phyloP scores from a whole-genome alignment of 768 basidiomycete species.

The Mycena filopes region DNA sequence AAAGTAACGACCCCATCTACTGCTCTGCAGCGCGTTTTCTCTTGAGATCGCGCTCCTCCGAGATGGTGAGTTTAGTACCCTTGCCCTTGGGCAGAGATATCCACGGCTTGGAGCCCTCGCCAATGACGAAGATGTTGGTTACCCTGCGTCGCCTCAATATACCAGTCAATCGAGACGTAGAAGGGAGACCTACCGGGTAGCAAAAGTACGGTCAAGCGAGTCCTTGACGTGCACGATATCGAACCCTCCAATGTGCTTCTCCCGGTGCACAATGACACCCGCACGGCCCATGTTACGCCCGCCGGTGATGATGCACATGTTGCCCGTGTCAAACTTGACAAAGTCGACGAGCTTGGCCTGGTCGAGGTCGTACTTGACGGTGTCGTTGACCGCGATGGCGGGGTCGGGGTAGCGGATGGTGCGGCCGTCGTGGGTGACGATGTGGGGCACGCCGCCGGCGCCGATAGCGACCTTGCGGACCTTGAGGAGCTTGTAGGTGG shows the following conservation, averaged over 20 bases:
- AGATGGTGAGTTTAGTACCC: constrained; percentile 97
- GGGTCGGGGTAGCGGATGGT: constrained; percentile 99
- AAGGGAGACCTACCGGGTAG: constrained; percentile 81
- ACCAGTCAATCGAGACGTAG: background rate
- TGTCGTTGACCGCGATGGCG: constrained; percentile 94
- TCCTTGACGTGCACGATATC: constrained; percentile 99
- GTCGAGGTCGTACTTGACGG: constrained; percentile 96
- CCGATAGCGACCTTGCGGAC: constrained; percentile 94
- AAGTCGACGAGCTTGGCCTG: constrained; percentile 93
- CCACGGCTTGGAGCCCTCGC: constrained; percentile 95
- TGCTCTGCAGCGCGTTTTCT: constrained; percentile 80
- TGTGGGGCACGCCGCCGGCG: constrained; percentile 92
- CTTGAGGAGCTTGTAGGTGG: constrained; percentile 95
- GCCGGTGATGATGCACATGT: constrained; percentile 97
- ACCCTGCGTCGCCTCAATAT: constrained; percentile 61
- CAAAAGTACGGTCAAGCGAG: constrained; percentile 93
- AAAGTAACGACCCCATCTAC: constrained; percentile 15
- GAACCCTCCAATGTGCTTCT: constrained; percentile 98
- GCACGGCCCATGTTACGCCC: constrained; percentile 99
- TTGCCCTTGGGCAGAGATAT: constrained; percentile 97
- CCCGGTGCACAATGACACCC: constrained; percentile 94
- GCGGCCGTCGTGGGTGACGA: constrained; percentile 99
- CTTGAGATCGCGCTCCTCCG: constrained; percentile 94
- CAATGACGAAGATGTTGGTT: constrained; percentile 98
- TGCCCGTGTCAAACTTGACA: constrained; percentile 97